Base-by-base conservation (phyloP, 352 stramenopile species). In the Globisporangium alternatum region DNA sequence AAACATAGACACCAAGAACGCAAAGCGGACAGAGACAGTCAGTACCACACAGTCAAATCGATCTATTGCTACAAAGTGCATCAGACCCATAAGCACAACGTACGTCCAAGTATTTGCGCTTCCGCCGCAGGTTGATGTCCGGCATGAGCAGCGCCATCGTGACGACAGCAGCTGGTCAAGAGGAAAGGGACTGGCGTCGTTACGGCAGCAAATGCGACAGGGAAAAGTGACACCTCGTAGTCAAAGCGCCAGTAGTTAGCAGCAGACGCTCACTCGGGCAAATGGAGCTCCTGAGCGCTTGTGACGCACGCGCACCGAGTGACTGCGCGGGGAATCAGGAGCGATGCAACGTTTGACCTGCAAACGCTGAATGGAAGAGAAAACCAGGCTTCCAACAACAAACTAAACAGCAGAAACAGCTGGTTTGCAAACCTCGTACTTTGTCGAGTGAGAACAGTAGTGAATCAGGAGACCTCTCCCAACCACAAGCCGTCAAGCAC, bases 51-150 rank as follows among this genome's bases (percentile, higher is more conserved):
- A 54, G 15, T 55, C 21, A 41, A 30, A 39, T 56, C 15, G 19
- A 8, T 1, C 25, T 28, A 28, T 28, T 28, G 2, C 25, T 28
- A 15, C 5, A 31, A 25, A 56, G 37, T 35, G 13, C 33, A 30
- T 35, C 5, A 25, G 10, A 12, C n/a, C 12, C 37, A 54, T 2
- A 48, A 17, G 22, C 28, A 10, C 9, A 5, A 63, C 72, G 39
- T 56, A 89, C 83, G 71, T 90, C 74, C 28, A 90, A 67, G 56
- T 72, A 72, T 53, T 67, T 71, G n/a, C 84, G 82, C 22, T 73
- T 81, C 12, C 77, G 81, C 9, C 81, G 81, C 35, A 93, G 75
- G 31, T 86, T 84, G 56, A 89, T 85, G 65, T 90, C 80, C 30
- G 80, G 80, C 78, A 90, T 87, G 53, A 88, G 65, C 56, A 88